Percentiles rank a stretch among this genome's conserved stretches.
Conservation (phyloP, 2,329 filamentous ascomycete species). For the Cercospora zeina region DNA sequence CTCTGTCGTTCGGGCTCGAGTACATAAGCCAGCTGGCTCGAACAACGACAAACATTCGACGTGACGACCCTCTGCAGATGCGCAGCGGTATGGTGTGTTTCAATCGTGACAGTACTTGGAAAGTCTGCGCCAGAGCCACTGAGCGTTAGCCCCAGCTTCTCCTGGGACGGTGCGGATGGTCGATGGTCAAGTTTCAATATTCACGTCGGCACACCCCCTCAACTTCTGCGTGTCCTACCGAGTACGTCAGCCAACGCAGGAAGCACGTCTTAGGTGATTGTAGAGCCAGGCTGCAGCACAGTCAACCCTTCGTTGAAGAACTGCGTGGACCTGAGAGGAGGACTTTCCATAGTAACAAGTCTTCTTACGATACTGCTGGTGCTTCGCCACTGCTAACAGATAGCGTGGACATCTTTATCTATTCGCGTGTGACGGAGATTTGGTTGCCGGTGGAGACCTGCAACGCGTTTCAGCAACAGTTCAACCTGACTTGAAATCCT, state of each 20-base stretch:
- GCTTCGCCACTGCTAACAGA: not conserved
- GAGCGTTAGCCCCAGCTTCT: not conserved
- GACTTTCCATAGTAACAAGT: conserved; percentile 7
- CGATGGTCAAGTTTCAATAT: conserved; percentile 33
- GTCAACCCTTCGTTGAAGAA: conserved; percentile 15
- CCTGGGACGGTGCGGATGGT: conserved; percentile 32
- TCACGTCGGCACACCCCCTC: conserved; percentile 31
- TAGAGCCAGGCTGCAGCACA: conserved; percentile 32
- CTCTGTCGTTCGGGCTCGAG: not conserved
- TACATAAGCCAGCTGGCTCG: not conserved
- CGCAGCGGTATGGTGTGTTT: not conserved
- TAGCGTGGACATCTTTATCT: conserved; percentile 33
- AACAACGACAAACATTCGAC: not conserved
- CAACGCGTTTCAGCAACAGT: not conserved
- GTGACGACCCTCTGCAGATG: not conserved
- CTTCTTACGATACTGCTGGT: conserved; percentile 7
- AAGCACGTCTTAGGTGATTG: conserved; percentile 29
- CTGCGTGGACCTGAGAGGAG: conserved; percentile 2
- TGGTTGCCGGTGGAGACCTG: conserved; percentile 42
- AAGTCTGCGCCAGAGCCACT: not conserved
- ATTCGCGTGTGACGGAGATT: conserved; percentile 44
- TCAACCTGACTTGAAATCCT: not conserved
- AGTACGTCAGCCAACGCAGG: conserved; percentile 30
- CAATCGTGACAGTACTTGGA: not conserved
- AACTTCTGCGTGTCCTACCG: conserved; percentile 30